A percentile compares a stretch with the other conserved stretches of the same genome.
Evolutionary conservation across 108 stramenopile genomes (phyloP).

Genomic region (Nitzschia sp.): DNA sequence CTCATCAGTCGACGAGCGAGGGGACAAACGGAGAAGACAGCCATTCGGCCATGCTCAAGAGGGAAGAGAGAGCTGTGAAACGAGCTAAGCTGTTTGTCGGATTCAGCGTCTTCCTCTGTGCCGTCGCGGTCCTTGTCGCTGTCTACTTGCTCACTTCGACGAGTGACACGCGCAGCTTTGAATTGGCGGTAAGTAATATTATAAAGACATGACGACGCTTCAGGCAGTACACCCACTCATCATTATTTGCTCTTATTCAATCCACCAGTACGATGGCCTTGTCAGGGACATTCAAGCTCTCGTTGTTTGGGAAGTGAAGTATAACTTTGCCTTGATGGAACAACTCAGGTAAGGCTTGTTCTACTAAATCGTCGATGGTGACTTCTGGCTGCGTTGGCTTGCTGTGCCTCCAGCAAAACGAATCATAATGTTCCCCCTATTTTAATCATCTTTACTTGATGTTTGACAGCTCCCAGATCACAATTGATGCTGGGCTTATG

Average conservation of each 20-base stretch:
- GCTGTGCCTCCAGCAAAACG: too few relatives aligned
- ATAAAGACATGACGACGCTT: background rate
- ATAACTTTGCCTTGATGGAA: conserved; percentile 21
- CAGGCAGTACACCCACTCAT: too few relatives aligned
- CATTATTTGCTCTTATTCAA: background rate
- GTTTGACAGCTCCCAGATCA: background rate
- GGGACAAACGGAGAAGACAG: too few relatives aligned
- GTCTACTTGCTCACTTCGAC: conserved; percentile 9
- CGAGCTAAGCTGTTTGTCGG: background rate
- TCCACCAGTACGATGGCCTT: conserved; percentile 6
- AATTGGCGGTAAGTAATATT: conserved; percentile 16
- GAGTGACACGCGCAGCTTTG: conserved; percentile 4
- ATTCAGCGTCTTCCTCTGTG: background rate
- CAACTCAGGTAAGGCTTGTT: conserved; percentile 20
- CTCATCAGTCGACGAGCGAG: too few relatives aligned
- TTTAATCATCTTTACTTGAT: too few relatives aligned
- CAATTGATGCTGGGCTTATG: background rate
- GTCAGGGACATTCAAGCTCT: conserved; percentile 10
- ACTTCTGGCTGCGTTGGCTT: too few relatives aligned
- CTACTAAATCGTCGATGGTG: too few relatives aligned
- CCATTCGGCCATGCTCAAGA: background rate
- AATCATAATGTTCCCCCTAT: too few relatives aligned
- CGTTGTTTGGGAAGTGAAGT: conserved; percentile 29
- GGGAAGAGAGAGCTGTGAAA: background rate
- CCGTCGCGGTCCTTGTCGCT: conserved; percentile 5